Percentiles rank a stretch among this genome's conserved stretches.
phyloP scores from a whole-genome alignment of 225 moss, liverwort and hornwort species.

The Takakia lepidozioides region DNA sequence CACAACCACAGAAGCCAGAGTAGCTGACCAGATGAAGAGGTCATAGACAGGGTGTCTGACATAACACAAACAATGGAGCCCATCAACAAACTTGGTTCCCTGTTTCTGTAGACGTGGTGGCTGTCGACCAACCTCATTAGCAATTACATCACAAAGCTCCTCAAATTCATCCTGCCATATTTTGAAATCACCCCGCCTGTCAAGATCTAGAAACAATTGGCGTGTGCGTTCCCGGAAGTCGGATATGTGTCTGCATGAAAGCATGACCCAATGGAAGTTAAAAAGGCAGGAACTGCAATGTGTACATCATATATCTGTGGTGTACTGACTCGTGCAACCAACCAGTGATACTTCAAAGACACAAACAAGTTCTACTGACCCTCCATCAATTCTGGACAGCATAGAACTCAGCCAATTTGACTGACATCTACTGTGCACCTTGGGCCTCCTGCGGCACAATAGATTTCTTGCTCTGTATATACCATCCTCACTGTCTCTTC shows the following conservation, averaged over 20 bases:
- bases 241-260: constrained; percentile 58
- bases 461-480: too few species aligned
- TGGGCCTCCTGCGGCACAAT: too few species aligned
- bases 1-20: constrained; percentile 42
- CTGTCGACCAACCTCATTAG: constrained; percentile 44
- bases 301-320: not conserved
- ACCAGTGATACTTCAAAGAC: constrained; percentile 5
- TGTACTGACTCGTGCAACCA: not conserved
- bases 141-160: constrained; percentile 80
- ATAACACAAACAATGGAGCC: constrained; percentile 18
- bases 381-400: too few species aligned
- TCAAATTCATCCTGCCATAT: constrained; percentile 91
- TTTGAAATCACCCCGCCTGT: constrained; percentile 76
- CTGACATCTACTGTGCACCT: too few species aligned
- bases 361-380: too few species aligned
- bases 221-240: constrained; percentile 45
- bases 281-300: constrained; percentile 1
- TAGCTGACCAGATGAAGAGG: constrained; percentile 51
- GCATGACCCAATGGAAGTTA: constrained; percentile 8
- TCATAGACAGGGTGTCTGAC: constrained; percentile 37
- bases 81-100: constrained; percentile 13
- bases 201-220: constrained; percentile 68
- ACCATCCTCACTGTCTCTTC: too few species aligned
- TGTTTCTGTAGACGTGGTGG: constrained; percentile 33
- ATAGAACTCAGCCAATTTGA: too few species aligned